Evolutionary conservation across 192 early-diverging fungal species (phyloP).

Genomic region (Podila horticola): DNA sequence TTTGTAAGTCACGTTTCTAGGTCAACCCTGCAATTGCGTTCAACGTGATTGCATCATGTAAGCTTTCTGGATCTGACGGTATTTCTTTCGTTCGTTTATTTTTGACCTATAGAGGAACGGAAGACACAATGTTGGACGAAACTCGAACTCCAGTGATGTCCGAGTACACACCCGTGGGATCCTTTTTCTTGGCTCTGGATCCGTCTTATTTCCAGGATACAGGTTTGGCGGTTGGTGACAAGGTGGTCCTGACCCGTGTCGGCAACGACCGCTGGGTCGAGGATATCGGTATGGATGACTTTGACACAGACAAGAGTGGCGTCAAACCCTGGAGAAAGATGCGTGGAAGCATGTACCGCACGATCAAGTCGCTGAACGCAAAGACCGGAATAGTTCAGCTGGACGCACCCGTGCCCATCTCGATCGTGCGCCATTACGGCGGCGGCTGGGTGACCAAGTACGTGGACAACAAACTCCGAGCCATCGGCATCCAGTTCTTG

Average conservation of each 20-base stretch:
- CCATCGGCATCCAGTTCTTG: constrained; percentile 51
- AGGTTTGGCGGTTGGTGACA: constrained; percentile 34
- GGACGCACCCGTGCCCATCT: constrained; percentile 53
- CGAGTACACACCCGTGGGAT: constrained; percentile 56
- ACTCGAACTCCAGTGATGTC: constrained; percentile 43
- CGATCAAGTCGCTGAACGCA: constrained; percentile 34
- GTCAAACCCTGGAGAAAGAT: constrained; percentile 58
- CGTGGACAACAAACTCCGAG: constrained; percentile 33
- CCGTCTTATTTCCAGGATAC: constrained; percentile 20
- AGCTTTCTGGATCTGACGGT: not conserved
- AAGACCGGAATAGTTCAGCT: constrained; percentile 38
- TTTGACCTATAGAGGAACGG: constrained; percentile 26
- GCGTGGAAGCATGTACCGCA: constrained; percentile 43
- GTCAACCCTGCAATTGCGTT: no score
- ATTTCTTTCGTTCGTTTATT: not conserved
- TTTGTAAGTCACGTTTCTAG: constrained; percentile 1
- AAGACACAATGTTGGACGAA: constrained; percentile 26
- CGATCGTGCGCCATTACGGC: constrained; percentile 47
- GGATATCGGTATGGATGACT: constrained; percentile 58
- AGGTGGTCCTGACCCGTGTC: constrained; percentile 42
- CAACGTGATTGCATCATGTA: not conserved
- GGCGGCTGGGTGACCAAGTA: constrained; percentile 55
- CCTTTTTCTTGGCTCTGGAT: constrained; percentile 33
- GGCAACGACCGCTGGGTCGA: constrained; percentile 57
- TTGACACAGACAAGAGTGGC: constrained; percentile 21